Evolutionary conservation across 148 eudicot species (phyloP).

Genomic region (Rheum nobile): DNA sequence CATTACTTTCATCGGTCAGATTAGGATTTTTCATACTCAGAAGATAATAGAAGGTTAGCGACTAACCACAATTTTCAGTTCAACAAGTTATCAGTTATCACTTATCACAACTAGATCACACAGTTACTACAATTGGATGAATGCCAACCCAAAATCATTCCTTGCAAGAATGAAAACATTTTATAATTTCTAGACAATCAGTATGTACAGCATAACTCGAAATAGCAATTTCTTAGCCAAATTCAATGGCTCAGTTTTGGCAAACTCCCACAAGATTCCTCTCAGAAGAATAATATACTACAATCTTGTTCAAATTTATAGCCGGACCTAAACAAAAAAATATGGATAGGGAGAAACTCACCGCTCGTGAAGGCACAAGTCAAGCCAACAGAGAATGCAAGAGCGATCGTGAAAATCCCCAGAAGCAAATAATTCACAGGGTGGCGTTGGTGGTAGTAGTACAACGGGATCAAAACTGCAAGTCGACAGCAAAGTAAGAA

Average conservation of each 20-base stretch:
- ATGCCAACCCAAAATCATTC: neutral
- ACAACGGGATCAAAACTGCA: slow-evolving; percentile 55
- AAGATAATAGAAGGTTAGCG: neutral
- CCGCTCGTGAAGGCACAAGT: slow-evolving; percentile 58
- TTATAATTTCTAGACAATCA: neutral
- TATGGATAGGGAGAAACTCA: slow-evolving; percentile 12
- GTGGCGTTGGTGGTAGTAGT: slow-evolving; percentile 42
- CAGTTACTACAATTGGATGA: neutral
- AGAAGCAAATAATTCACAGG: slow-evolving; percentile 65
- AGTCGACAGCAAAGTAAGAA: neutral
- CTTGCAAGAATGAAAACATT: neutral
- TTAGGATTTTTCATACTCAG: neutral
- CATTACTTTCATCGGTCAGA: neutral
- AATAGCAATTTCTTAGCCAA: neutral
- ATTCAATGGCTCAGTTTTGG: neutral
- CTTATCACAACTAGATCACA: neutral
- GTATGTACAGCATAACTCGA: neutral
- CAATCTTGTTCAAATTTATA: neutral
- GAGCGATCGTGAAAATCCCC: slow-evolving; percentile 45
- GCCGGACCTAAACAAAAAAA: neutral
- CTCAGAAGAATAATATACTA: neutral
- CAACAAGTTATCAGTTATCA: neutral
- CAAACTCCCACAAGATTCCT: neutral
- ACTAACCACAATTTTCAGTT: neutral
- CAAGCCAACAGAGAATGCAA: slow-evolving; percentile 47